Evolutionary conservation across 805 yeast genomes (phyloP).

Genomic region (Priceomyces melissophilus): DNA sequence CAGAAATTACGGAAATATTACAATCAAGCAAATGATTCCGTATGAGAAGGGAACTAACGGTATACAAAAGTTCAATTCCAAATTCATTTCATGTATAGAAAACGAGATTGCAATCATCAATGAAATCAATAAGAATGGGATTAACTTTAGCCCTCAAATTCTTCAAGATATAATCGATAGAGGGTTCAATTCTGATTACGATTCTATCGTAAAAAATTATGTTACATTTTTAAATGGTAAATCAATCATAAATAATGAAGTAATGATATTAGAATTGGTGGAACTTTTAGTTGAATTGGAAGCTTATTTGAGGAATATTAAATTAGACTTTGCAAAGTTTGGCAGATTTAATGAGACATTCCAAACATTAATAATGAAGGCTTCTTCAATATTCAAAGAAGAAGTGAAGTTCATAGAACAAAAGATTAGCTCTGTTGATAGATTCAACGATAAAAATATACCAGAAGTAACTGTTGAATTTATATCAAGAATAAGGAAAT

Average conservation of each 20-base stretch:
- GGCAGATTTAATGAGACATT: conserved; percentile 12
- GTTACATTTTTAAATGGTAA: conserved; percentile 12
- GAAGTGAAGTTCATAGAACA: conserved; percentile 54
- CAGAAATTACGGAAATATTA: conserved; percentile 44
- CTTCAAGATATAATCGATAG: conserved; percentile 32
- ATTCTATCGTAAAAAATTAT: conserved; percentile 12
- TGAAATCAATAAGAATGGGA: conserved; percentile 27
- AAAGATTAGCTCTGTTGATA: conserved; percentile 43
- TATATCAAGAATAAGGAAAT: conserved; percentile 61
- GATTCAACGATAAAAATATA: conserved; percentile 62
- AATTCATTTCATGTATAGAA: conserved; percentile 46
- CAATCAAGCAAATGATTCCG: conserved; percentile 40
- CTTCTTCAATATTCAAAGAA: conserved; percentile 48
- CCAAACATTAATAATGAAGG: conserved; percentile 15
- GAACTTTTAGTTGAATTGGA: conserved; percentile 36
- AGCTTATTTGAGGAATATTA: conserved; percentile 11
- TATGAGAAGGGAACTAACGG: conserved; percentile 65
- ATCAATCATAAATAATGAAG: conserved; percentile 20
- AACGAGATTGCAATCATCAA: conserved; percentile 47
- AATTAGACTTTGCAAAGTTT: conserved; percentile 9
- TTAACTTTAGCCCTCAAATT: conserved; percentile 35
- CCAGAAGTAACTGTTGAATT: conserved; percentile 71
- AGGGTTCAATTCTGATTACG: conserved; percentile 9
- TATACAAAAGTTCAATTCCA: conserved; percentile 50
- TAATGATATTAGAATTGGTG: conserved; percentile 39